Percentiles rank a stretch among this genome's conserved stretches.
These are phyloP conservation scores for Hypocrella siamensis DNA, from an alignment of 2,329 filamentous ascomycete genomes.

Conservation along the genomic window DNA sequence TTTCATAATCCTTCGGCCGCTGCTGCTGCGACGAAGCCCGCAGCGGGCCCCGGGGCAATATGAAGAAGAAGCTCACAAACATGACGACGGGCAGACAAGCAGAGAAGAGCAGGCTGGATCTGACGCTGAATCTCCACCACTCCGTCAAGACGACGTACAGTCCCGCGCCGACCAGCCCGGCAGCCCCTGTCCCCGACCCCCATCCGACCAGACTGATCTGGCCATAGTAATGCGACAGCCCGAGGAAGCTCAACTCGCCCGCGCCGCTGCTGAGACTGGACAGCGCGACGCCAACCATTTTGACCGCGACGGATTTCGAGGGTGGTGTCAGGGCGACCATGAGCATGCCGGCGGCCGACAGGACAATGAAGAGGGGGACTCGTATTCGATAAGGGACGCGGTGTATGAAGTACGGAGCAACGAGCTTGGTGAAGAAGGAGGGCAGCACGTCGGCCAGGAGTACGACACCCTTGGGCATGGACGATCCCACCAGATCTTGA, in stretches of 20 bases:
- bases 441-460: constrained; percentile 87
- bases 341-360: constrained; percentile 79
- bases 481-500: constrained; percentile 83
- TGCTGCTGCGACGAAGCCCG: constrained; percentile 19
- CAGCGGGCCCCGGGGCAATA: constrained; percentile 58
- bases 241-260: constrained; percentile 82
- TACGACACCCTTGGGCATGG: constrained; percentile 81
- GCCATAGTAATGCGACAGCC: constrained; percentile 86
- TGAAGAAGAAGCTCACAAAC: constrained; percentile 69
- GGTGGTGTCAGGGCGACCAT: constrained; percentile 67
- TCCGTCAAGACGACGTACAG: constrained; percentile 79
- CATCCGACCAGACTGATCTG: constrained; percentile 75
- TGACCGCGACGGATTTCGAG: constrained; percentile 48
- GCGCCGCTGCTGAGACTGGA: constrained; percentile 75
- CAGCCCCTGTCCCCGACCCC: constrained; percentile 84
- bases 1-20: constrained; percentile 34
- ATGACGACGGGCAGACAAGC: constrained; percentile 70
- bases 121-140: constrained; percentile 59
- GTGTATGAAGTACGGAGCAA: constrained; percentile 90
- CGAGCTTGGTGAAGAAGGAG: constrained; percentile 73
- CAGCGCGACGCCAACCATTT: constrained; percentile 70
- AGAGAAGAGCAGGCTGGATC: constrained; percentile 58
- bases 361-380: constrained; percentile 54
- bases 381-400: constrained; percentile 65
- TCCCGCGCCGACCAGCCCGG: constrained; percentile 73